These are phyloP conservation scores for Setaria viridis DNA, from an alignment of 202 grass and related monocot species.

Conservation along the genomic window DNA sequence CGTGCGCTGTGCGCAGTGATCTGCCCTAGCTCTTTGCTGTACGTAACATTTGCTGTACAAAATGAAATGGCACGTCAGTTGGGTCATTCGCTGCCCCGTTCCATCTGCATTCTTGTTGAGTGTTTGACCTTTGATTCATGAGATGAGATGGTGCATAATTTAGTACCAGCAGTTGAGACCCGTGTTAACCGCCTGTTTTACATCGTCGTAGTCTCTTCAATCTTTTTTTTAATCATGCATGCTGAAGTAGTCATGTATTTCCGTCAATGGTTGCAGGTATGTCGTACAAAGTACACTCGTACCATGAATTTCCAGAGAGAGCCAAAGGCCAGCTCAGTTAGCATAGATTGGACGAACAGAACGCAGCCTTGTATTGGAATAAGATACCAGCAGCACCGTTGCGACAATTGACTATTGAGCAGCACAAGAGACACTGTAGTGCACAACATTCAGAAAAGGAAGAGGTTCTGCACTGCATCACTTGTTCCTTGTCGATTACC, in stretches of 20 bases:
- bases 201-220: neutral
- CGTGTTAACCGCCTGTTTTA: neutral
- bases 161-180: neutral
- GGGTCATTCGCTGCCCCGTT: neutral
- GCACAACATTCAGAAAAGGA: neutral
- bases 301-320: neutral
- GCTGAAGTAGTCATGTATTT: no score
- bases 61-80: neutral
- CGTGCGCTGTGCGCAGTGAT: neutral
- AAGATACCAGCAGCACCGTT: slow-evolving; percentile 13
- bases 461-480: neutral
- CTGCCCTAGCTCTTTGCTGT: neutral
- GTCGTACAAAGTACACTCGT: neutral
- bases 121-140: neutral
- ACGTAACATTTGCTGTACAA: neutral
- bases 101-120: neutral
- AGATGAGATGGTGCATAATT: neutral
- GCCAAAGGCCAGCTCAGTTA: neutral
- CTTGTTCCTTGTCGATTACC: slow-evolving; percentile 16
- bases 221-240: neutral
- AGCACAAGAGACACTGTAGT: neutral
- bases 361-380: neutral
- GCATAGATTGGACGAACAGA: neutral
- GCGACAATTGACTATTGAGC: slow-evolving; percentile 12
- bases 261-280: neutral